Conservation (phyloP, 148 eudicot genomes). For the Rhododendron molle region DNA sequence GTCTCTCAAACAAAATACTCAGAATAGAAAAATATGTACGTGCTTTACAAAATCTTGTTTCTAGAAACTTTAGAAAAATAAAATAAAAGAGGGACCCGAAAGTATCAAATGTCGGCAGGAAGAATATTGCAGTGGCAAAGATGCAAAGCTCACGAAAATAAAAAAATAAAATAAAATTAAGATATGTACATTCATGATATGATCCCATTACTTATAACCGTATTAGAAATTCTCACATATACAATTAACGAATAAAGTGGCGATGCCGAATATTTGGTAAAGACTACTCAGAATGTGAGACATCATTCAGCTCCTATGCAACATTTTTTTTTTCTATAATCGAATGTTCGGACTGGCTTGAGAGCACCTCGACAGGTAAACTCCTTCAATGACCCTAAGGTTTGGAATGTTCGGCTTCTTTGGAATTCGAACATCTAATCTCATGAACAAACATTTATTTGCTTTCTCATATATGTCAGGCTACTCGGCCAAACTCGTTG, state of each 20-base stretch:
- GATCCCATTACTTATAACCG: neutral
- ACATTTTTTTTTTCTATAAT: no score
- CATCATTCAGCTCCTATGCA: neutral
- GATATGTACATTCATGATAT: neutral
- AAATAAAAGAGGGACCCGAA: neutral
- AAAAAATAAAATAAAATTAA: neutral
- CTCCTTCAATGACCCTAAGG: no score
- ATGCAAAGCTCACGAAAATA: neutral
- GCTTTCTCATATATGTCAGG: no score
- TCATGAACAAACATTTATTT: no score
- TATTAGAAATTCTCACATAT: neutral
- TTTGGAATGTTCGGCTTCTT: no score
- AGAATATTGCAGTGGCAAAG: neutral
- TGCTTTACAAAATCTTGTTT: neutral
- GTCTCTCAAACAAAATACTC: neutral
- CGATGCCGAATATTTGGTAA: neutral
- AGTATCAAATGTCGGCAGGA: neutral
- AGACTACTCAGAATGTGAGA: neutral
- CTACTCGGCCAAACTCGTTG: no score
- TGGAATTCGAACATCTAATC: no score
- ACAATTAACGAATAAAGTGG: neutral
- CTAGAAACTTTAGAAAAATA: neutral
- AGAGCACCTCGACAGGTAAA: no score
- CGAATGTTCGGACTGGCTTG: neutral
- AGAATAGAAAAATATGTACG: neutral